These are phyloP conservation scores for Metschnikowia kunwiensis DNA, from an alignment of 805 yeast genomes.

Conservation along the genomic window DNA sequence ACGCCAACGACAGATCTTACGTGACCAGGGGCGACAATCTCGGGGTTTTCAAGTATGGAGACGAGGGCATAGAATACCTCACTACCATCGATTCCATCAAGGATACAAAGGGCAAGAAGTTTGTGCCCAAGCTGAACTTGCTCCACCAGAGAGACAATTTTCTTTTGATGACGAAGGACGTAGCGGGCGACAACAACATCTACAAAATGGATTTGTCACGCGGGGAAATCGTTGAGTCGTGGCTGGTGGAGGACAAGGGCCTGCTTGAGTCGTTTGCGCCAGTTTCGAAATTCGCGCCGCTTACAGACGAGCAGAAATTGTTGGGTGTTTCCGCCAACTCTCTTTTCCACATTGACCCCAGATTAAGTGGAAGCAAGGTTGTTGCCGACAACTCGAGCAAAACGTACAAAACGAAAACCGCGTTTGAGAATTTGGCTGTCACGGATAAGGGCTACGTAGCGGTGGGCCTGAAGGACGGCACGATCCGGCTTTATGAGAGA, in stretches of 20 bases:
- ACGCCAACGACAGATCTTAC: constrained; percentile 65
- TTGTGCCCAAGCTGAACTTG: constrained; percentile 65
- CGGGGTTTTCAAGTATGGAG: constrained; percentile 62
- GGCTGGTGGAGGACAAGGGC: constrained; percentile 52
- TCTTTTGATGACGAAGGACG: constrained; percentile 60
- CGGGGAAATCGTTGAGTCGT: constrained; percentile 84
- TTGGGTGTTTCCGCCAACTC: constrained; percentile 65
- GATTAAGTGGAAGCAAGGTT: constrained; percentile 55
- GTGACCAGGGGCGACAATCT: constrained; percentile 76
- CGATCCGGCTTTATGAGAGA: constrained; percentile 67
- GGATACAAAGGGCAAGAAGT: constrained; percentile 45
- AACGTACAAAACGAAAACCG: constrained; percentile 47
- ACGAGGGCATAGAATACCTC: constrained; percentile 51
- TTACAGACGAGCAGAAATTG: constrained; percentile 70
- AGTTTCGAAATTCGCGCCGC: constrained; percentile 67
- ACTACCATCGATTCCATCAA: constrained; percentile 65
- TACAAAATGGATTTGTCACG: constrained; percentile 75
- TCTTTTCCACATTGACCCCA: constrained; percentile 77
- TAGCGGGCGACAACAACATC: constrained; percentile 39
- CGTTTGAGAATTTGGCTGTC: constrained; percentile 62
- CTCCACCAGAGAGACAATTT: constrained; percentile 70
- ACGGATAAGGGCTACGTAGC: constrained; percentile 75
- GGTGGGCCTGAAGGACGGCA: constrained; percentile 73
- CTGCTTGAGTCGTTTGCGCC: constrained; percentile 62
- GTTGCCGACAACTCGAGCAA: constrained; percentile 45